A percentile compares a stretch with the other conserved stretches of the same genome.
Evolutionary conservation across 164 flowering plant genomes (phyloP).

Genomic region (Pachysandra terminalis): DNA sequence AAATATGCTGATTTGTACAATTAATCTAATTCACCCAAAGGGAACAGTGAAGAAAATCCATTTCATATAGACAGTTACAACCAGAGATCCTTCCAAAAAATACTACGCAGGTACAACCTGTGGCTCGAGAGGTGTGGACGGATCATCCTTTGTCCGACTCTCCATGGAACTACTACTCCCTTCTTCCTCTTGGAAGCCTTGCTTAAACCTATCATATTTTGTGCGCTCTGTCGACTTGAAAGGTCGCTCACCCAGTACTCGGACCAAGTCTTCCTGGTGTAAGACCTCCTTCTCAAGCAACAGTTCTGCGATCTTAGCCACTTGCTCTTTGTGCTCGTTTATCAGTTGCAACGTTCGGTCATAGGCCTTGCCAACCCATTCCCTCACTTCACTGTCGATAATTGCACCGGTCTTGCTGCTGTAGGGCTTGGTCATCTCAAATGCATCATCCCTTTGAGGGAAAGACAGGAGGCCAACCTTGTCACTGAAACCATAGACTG

Average conservation of each 20-base stretch:
- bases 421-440: slow-evolving; percentile 62
- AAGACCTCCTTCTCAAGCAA: slow-evolving; percentile 89
- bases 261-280: slow-evolving; percentile 77
- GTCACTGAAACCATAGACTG: slow-evolving; percentile 87
- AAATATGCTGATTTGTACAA: slow-evolving; percentile 17
- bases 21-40: neutral
- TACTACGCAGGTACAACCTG: slow-evolving; percentile 55
- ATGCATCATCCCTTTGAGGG: slow-evolving; percentile 48
- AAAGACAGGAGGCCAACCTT: slow-evolving; percentile 83
- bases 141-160: slow-evolving; percentile 31
- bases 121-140: slow-evolving; percentile 42
- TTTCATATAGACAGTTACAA: slow-evolving; percentile 30
- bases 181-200: slow-evolving; percentile 70
- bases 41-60: slow-evolving; percentile 2
- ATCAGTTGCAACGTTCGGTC: slow-evolving; percentile 43
- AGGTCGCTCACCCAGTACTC: slow-evolving; percentile 81
- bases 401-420: slow-evolving; percentile 63
- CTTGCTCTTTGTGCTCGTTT: slow-evolving; percentile 47
- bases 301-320: slow-evolving; percentile 63
- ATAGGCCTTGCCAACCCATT: slow-evolving; percentile 63
- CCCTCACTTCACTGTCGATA: slow-evolving; percentile 65
- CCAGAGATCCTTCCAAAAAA: neutral
- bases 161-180: slow-evolving; percentile 23
- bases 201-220: slow-evolving; percentile 72
- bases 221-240: slow-evolving; percentile 59